Evolutionary conservation across 1,284 basidiomycete genomes (phyloP), one percentile per base, ranked within the genome.

Genomic region (Cryptococcus jaspeensis): DNA sequence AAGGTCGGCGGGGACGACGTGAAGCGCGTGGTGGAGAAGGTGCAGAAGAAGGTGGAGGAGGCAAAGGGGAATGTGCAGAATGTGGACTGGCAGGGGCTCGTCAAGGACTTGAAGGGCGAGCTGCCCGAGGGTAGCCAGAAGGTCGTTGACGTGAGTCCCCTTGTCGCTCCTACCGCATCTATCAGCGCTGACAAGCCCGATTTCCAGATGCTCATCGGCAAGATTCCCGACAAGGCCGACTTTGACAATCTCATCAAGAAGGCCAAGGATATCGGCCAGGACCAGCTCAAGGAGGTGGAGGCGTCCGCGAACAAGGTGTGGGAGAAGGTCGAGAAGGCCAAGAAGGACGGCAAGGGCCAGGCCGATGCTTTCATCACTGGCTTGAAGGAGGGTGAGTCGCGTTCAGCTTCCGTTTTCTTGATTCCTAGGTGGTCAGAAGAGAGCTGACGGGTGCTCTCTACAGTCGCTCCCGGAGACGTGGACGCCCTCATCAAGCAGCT

Each of bases 81-180:
- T 32, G 59, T 77, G 8, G 74, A 77, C 61, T 77, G 76, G 76
- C 70, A 71, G 59, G 55, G 46, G 22, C 58, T 76, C 38, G 66
- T 67, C 4, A 44, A 64, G 32, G 68, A 73, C 41, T 58, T 75
- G 32, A 70, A 70, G 65, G 62, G 62, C 52, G 70, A 76, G 60
- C 59, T 73, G 50, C 72, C 73, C 7, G 66, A 67, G 32, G 61
- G 66, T 53, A 61, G 65, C 42, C 67, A 74, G 60, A 58, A 68
- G 37, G 52, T 64, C 48, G 64, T 77, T 39, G 70, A 72, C 50
- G 71, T 74, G 58, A 65, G 73, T 67, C 3, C 15, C 23, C 9
- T 5, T 9, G 2, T 25, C 9, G 23, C 16, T 37, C 13, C 4
- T 45, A 28, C 5, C 38, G 11, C 13, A 36, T 22, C n/a, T 18